phyloP scores from a whole-genome alignment of 1,284 basidiomycete genomes.

The Cystobasidium slooffiae region DNA sequence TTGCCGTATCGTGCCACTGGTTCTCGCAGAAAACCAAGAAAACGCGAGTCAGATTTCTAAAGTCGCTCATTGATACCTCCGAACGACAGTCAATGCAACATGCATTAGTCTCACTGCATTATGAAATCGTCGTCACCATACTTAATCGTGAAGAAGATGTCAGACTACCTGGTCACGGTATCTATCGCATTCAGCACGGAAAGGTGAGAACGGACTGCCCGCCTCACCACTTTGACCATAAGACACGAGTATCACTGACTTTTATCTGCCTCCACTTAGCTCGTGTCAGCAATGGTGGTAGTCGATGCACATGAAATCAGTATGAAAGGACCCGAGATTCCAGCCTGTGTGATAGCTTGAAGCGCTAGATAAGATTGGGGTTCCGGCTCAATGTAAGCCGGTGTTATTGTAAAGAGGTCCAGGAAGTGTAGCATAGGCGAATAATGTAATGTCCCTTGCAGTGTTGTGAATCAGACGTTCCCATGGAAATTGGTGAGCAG shows the following conservation, averaged over 20 bases:
- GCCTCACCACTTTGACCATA: not conserved
- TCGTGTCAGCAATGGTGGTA: conserved; percentile 9
- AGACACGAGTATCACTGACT: not conserved
- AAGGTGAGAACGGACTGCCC: conserved; percentile 12
- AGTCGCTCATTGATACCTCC: conserved; percentile 13
- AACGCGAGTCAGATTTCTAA: conserved; percentile 10
- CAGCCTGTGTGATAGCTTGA: conserved; percentile 17
- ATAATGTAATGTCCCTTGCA: no score
- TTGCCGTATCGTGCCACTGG: not conserved
- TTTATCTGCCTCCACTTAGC: not conserved
- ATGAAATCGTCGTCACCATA: conserved; percentile 8
- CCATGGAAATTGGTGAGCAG: no score
- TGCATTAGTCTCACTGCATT: conserved; percentile 21
- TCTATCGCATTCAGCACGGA: conserved; percentile 31
- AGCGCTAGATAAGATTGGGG: not conserved
- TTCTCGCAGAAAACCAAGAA: conserved; percentile 6
- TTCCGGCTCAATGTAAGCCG: no score
- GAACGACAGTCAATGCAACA: conserved; percentile 33
- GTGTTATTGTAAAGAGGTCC: no score
- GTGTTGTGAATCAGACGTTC: no score
- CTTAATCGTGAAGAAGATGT: conserved; percentile 23
- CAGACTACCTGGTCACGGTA: conserved; percentile 3
- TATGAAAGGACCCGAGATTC: conserved; percentile 18
- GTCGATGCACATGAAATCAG: conserved; percentile 15
- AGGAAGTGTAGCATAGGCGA: no score